These are phyloP conservation scores for Croton setiger DNA, from an alignment of 441 rosid genomes.

Conservation along the genomic window DNA sequence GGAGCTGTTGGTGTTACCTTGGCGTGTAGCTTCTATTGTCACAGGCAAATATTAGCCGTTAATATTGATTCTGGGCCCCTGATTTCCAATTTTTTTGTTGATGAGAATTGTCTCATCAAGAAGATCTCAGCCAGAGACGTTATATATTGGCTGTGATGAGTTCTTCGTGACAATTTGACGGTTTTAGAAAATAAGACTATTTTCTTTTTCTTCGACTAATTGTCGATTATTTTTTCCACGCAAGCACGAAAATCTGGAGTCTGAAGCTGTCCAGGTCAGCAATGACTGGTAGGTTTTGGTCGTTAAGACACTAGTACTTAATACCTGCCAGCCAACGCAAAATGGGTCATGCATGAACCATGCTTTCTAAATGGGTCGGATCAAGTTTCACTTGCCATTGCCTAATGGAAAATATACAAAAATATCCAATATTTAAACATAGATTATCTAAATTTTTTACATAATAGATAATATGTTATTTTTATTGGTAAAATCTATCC, in stretches of 20 bases:
- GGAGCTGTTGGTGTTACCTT: constrained; percentile 8
- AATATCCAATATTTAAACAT: too few species aligned
- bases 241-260: not conserved
- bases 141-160: not conserved
- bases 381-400: too few species aligned
- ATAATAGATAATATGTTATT: too few species aligned
- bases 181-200: not conserved
- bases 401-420: too few species aligned
- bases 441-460: too few species aligned
- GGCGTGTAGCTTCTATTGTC: not conserved
- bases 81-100: not conserved
- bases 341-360: too few species aligned
- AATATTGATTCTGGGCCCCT: not conserved
- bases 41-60: constrained; percentile 11
- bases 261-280: not conserved
- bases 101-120: too few species aligned
- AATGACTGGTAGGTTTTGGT: constrained; percentile 6
- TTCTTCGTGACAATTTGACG: not conserved
- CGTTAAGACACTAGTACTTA: not conserved
- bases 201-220: not conserved
- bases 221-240: not conserved
- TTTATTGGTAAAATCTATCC: too few species aligned
- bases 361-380: too few species aligned
- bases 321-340: not conserved
- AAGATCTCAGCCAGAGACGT: too few species aligned